Evolutionary conservation across 148 eudicot genomes (phyloP), one percentile per base, ranked within the genome.

Genomic region (Linanthus parryae): DNA sequence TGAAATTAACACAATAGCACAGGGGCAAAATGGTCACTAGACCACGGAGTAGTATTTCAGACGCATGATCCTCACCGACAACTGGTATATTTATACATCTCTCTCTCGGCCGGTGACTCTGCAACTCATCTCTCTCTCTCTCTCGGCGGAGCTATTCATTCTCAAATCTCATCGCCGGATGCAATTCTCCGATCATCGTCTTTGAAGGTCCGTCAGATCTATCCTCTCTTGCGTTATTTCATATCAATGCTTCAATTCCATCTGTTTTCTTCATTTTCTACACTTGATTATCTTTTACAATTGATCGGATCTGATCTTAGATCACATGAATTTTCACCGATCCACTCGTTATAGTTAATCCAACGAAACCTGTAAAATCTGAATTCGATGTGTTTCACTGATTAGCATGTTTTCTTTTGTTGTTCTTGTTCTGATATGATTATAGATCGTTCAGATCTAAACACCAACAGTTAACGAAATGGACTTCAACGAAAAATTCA

Each of bases 401-500:
- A 25, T 39, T 17, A 47, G 10, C 22, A 9, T 22, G 22, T 16
- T 20, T 18, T 15, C 1, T 15, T 54, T 15, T 23, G 18, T 11
- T 15, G 14, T 19, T 15, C 19, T 28, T 14, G 11, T 10, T 10
- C 30, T 0, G 9, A n/a, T 26, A 36, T 21, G n/a, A 57, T 33
- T 57, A 48, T 50, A 41, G 53, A 36, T 37, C 13, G 31, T 24
- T 40, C 65, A 52, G 70, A 66, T 66, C 65, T 38, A 50, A 35
- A 19, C 2, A n/a, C 12, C 11, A 28, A 46, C 15, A 41, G 17
- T 52, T 3, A 17, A 20, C 1, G 5, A 48, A 50, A 68, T 68
- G 73, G 62, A 58, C 26, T 25, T 29, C 12, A 40, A 61, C 34
- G 54, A 54, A 19, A 44, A 22, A 44, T 61, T 57, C 41, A 57